Base-by-base conservation (phyloP, 2,329 filamentous ascomycete genomes). In the Aureobasidium pullulans region DNA sequence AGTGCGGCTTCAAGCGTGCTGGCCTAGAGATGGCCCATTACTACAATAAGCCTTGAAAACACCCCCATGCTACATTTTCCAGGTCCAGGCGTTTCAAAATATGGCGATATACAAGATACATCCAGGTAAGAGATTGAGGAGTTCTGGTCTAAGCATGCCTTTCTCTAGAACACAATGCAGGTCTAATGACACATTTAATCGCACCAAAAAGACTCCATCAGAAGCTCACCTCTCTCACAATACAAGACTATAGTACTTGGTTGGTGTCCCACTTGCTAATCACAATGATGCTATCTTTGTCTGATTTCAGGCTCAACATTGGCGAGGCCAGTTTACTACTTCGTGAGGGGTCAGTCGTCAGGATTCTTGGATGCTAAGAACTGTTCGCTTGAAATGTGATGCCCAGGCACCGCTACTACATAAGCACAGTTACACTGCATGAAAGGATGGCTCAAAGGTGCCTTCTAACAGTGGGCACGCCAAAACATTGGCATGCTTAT, bases 1-100 rank as follows among this genome's bases (percentile, higher is more conserved):
- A 97, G 81, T 97, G 94, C 75, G 93, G 93, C 61, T 97, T 96
- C 75, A 88, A 90, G 76, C 81, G 90, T 63, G 93, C 91, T 31
- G 94, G 94, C 15, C 77, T 96, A 60, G 90, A 99, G 76, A 97
- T 99, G 94, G 91, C 93, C 44, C 90, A 96, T 78, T 96, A 96
- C 76, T 94, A 95, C 60, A 54, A 61, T 32, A 57, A 48, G 44
- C n/a, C 54, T 16, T 57, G 29, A 57, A 19, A 44, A 6, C 13
- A 13, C 39, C 36, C n/a, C 8, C 1, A 31, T 29, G 10, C 23
- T 31, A 36, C 48, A 16, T 39, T 40, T 40, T 11, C 6, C 4
- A 50, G 7, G 19, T 8, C 2, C 13, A 4, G 48, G 48, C 48
- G 48, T 52, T 50, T 40, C 13, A 52, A 40, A 52, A 31, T 34